A percentile compares a stretch with the other conserved stretches of the same genome.
Conservation (phyloP, 345 rosid species). For the Melastoma malabathricum region DNA sequence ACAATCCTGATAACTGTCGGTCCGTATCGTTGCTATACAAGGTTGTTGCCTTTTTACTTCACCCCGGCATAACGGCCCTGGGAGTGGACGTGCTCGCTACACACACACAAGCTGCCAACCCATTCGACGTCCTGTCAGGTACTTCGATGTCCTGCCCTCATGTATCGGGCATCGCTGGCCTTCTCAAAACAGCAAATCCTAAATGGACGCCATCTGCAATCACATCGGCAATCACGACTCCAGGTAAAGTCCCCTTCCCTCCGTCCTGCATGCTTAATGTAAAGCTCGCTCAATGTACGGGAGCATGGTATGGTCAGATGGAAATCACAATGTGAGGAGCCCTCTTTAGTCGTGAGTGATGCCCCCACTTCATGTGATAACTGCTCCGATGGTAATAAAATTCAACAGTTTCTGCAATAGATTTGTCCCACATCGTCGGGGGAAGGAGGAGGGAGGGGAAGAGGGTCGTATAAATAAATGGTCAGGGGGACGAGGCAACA, state of each 20-base stretch:
- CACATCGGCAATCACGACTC: constrained; percentile 18
- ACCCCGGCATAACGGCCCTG: constrained; percentile 32
- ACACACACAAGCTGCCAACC: constrained; percentile 5
- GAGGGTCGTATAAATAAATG: too few relatives aligned
- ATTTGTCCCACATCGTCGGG: too few relatives aligned
- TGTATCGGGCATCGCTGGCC: constrained; percentile 19
- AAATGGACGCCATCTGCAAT: constrained; percentile 25
- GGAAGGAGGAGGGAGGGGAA: too few relatives aligned
- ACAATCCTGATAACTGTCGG: not conserved
- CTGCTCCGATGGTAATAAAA: not conserved
- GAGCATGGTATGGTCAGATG: constrained; percentile 25
- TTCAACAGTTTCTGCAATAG: too few relatives aligned
- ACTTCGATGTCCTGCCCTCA: constrained; percentile 32
- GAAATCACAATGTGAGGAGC: constrained; percentile 30
- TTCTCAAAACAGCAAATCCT: constrained; percentile 15
- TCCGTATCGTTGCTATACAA: not conserved
- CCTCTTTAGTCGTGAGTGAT: constrained; percentile 24
- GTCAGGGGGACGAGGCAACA: too few relatives aligned
- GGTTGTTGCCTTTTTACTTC: not conserved
- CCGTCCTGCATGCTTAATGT: not conserved
- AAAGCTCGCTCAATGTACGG: constrained; percentile 15
- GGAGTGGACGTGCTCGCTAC: constrained; percentile 27
- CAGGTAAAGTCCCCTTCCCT: constrained; percentile 9
- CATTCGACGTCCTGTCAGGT: constrained; percentile 12
- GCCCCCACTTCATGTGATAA: not conserved